Base-by-base conservation (phyloP, 1,139 yeast genomes). In the Arxiozyma heterogenica region DNA sequence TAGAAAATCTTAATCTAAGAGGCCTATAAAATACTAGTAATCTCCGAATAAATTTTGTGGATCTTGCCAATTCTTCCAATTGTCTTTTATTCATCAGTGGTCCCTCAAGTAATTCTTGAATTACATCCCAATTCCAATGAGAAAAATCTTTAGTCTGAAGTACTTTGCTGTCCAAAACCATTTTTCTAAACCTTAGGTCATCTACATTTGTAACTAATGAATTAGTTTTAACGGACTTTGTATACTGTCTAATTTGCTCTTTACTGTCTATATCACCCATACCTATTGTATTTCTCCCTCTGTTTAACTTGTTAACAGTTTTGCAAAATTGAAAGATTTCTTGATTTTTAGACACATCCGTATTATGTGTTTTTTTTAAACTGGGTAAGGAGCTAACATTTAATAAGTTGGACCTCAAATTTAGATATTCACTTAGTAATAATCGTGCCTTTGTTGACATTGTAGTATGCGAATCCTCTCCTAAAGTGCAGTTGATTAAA, bases 1-100 rank as follows among this genome's bases (percentile, higher is more conserved):
- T 80, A 12, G 96, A 84, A 67, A 89, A 93, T 55, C 96, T 73
- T 64, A 84, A 83, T 68, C 93, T 90, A 71, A 91, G 86, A 0
- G 99, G 98, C 51, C 98, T 76, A 66, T 84, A 93, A 66, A 93
- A 94, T 3, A 96, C 86, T 63, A 91, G 71, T 39, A 93, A 69
- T 54, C 97, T 73, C 64, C 93, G 91, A 68, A 91, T 77, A 63
- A 93, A 89, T 64, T 90, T 91, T 0, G 98, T 86, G 11, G 87
- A 85, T 59, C 80, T 85, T 44, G 83, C 75, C 0, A 86, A 74
- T 57, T 93, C 98, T 39, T 89, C 95, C 52, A 94, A 75, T 49
- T 90, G 73, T 59, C 76, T 79, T 0, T 89, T 85, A 61, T 82
- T 85, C 54, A 81, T 69, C 25, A 93, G 71, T 0, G 97, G 96